phyloP scores from a whole-genome alignment of 1,139 yeast genomes.

The Geotrichum klebahnii region DNA sequence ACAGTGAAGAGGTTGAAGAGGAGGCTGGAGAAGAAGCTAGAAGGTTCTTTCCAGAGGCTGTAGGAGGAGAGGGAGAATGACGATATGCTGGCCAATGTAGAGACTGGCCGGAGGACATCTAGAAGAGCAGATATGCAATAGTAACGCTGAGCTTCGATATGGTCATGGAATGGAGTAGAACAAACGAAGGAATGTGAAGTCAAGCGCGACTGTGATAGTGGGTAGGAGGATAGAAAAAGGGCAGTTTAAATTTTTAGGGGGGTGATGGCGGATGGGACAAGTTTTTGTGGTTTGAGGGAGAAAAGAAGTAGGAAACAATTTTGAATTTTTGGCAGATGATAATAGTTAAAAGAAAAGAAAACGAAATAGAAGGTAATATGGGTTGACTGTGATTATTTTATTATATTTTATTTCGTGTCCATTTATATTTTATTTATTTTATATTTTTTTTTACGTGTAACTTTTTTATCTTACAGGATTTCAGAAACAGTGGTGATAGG shows the following conservation, averaged over 20 bases:
- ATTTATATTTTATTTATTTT: no score
- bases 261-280: neutral
- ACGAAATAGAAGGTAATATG: no score
- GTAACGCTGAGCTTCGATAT: neutral
- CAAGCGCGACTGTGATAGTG: neutral
- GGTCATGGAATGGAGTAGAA: neutral
- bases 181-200: neutral
- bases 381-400: no score
- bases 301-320: constrained; percentile 1
- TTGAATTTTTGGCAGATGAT: no score
- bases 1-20: neutral
- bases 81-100: neutral
- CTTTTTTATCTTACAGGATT: no score
- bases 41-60: neutral
- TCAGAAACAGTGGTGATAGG: no score
- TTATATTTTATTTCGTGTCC: no score
- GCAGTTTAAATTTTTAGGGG: neutral
- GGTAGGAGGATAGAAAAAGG: neutral
- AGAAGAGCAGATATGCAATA: no score
- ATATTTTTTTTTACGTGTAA: no score
- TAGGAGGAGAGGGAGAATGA: neutral
- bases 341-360: no score
- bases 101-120: neutral
- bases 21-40: neutral
- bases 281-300: neutral